phyloP scores from a whole-genome alignment of 768 basidiomycete genomes.

The Tremella yokohamensis region DNA sequence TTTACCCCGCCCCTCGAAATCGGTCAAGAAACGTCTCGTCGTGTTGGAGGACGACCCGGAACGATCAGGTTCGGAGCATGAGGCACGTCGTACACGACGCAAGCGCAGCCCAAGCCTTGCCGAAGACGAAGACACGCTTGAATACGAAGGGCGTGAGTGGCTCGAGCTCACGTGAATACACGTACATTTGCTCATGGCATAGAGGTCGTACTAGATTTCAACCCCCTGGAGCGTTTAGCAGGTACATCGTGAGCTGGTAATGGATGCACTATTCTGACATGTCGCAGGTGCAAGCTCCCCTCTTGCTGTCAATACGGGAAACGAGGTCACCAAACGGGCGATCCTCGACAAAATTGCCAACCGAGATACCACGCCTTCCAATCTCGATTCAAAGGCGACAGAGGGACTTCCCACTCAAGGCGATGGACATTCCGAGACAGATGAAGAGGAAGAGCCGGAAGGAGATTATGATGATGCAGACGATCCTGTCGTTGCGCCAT shows the following conservation, averaged over 20 bases:
- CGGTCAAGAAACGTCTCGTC: background rate
- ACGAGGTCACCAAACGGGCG: background rate
- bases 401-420: constrained; percentile 10
- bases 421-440: background rate
- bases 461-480: constrained; percentile 14
- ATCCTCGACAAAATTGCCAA: constrained; percentile 8
- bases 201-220: constrained; percentile 33
- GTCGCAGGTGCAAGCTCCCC: constrained; percentile 1
- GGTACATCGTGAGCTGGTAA: constrained; percentile 23
- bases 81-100: background rate
- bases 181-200: background rate
- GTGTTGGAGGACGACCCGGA: constrained; percentile 1
- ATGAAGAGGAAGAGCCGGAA: constrained; percentile 8
- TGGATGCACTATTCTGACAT: background rate
- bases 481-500: too few species aligned
- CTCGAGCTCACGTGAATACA: too few species aligned
- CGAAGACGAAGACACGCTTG: constrained; percentile 13
- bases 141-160: constrained; percentile 38
- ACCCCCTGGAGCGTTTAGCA: constrained; percentile 28
- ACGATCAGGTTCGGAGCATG: background rate
- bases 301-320: constrained; percentile 7
- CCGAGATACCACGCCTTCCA: constrained; percentile 18
- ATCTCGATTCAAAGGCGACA: constrained; percentile 18
- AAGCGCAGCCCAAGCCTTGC: background rate
- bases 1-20: constrained; percentile 15